These are phyloP conservation scores for Phytophthora meadii DNA, from an alignment of 352 stramenopile genomes.

Conservation along the genomic window DNA sequence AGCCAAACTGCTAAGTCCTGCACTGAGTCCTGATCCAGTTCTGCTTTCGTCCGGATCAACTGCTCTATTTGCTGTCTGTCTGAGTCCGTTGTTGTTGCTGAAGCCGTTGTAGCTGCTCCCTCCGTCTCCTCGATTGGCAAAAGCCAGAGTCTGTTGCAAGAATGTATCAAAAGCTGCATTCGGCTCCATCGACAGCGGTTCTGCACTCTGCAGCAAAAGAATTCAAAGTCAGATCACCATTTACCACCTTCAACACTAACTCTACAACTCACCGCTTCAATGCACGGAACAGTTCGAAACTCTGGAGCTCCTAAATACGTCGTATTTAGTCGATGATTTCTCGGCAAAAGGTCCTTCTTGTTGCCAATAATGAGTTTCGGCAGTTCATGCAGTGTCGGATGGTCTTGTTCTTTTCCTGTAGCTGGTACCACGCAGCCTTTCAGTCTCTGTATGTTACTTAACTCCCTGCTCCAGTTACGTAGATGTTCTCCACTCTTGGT, in stretches of 20 bases:
- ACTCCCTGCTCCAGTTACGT: slow-evolving; percentile 61
- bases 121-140: slow-evolving; percentile 49
- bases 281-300: slow-evolving; percentile 55
- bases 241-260: not conserved
- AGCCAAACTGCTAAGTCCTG: slow-evolving; percentile 16
- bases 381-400: slow-evolving; percentile 51
- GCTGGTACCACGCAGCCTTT: slow-evolving; percentile 68
- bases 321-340: slow-evolving; percentile 17
- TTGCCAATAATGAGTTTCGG: slow-evolving; percentile 86
- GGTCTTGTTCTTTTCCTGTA: slow-evolving; percentile 35
- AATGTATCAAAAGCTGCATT: slow-evolving; percentile 63
- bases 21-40: slow-evolving; percentile 9
- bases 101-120: slow-evolving; percentile 20
- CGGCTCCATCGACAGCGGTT: slow-evolving; percentile 61
- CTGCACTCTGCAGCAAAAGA: slow-evolving; percentile 47
- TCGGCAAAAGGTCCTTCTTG: slow-evolving; percentile 68
- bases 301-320: slow-evolving; percentile 42
- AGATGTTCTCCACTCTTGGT: slow-evolving; percentile 78
- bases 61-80: slow-evolving; percentile 55
- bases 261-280: slow-evolving; percentile 58
- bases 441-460: slow-evolving; percentile 48
- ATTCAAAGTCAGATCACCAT: no score
- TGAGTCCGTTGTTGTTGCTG: slow-evolving; percentile 39
- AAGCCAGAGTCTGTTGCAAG: slow-evolving; percentile 66
- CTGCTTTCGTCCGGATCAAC: slow-evolving; percentile 23